Base-by-base conservation (phyloP, 2,329 filamentous ascomycete species). In the Drechslerella dactyloides region DNA sequence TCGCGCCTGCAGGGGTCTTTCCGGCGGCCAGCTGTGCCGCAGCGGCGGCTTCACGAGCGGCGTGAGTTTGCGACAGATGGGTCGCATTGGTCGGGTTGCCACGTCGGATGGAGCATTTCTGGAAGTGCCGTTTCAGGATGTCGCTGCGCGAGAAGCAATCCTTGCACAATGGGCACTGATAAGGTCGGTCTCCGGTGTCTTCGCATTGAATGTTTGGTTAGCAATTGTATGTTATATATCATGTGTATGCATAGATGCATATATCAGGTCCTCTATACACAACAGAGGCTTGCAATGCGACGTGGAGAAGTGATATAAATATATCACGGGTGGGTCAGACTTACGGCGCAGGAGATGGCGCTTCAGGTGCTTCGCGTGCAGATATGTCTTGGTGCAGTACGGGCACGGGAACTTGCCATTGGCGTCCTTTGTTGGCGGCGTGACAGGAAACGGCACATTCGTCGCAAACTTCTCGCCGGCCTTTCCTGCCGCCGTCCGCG, bases 321-420 rank as follows among this genome's bases (percentile, higher is more conserved):
- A 30, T 42, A 57, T 17, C 24, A 10, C 27, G 44, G 13, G 6
- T n/a, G 11, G 21, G 86, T 97, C 93, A 42, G 24, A 70, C 66
- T 70, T 35, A 70, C 66, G 94, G 85, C 94, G 86, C 76, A 97
- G 83, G 69, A 97, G 85, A 84, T 97, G 94, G 78, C 94, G 90
- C 85, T 97, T 97, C 77, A 97, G 82, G 81, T 97, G 94, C 84
- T 99, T 97, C 52, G 93, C 90, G 80, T 97, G 94, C 66, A 97
- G 84, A 79, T 99, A 99, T 5, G 93, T 97, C 84, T 97, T 97
- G 77, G 91, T 96, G 82, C 94, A 99, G 80, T 97, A 93, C 77
- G 92, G 92, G 82, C 94, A 99, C 70, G 94, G 93, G 79, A 96
- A 99, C 83, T 97, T 97, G 78, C 94, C 94, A 79, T 97, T 93